Conservation (phyloP, 345 rosid genomes). For the Acer yangbiense region DNA sequence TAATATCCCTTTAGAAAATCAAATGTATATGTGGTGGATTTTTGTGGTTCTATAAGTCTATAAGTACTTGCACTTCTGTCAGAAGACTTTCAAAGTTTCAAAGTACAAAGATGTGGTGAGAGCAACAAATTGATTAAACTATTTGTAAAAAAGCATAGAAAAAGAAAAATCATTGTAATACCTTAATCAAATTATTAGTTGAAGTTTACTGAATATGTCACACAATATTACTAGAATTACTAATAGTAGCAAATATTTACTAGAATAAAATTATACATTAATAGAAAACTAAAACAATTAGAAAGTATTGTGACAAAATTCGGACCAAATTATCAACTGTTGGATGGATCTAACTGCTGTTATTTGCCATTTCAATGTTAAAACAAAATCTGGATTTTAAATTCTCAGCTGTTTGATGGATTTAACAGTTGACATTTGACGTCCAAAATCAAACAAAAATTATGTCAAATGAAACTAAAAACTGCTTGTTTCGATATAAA, state of each 20-base stretch:
- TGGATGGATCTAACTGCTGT: not conserved
- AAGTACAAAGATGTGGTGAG: too few species aligned
- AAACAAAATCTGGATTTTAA: not conserved
- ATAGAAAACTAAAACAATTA: not conserved
- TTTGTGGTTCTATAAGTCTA: too few species aligned
- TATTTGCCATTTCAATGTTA: not conserved
- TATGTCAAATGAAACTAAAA: not conserved
- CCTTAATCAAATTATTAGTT: not conserved
- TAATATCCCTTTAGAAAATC: too few species aligned
- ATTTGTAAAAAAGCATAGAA: not conserved
- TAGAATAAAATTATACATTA: not conserved
- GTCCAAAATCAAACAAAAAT: not conserved
- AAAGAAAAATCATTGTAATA: not conserved
- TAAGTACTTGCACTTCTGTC: too few species aligned
- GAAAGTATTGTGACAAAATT: too few species aligned
- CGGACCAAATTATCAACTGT: too few species aligned
- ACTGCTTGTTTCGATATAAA: too few species aligned
- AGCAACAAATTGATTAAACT: too few species aligned
- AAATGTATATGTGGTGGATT: too few species aligned
- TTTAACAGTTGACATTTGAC: not conserved
- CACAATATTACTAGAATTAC: not conserved
- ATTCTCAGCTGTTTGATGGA: too few species aligned
- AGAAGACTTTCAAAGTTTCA: too few species aligned
- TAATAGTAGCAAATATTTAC: not conserved
- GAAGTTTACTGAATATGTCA: not conserved